A percentile compares a stretch with the other conserved stretches of the same genome.
These are phyloP conservation scores for Didymella segeticola DNA, from an alignment of 2,329 filamentous ascomycete species.

Conservation along the genomic window DNA sequence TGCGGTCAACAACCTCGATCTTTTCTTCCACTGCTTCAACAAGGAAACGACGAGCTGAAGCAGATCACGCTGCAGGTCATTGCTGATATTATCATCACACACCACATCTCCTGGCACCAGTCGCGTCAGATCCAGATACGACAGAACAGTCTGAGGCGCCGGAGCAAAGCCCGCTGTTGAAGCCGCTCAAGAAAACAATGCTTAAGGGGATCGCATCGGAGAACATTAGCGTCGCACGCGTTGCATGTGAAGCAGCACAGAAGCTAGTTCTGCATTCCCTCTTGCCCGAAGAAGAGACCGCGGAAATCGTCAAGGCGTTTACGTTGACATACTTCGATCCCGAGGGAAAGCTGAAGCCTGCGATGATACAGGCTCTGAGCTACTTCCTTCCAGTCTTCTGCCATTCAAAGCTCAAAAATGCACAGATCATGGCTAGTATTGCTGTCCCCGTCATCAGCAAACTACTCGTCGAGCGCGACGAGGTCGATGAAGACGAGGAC, in stretches of 20 bases:
- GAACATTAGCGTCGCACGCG: conserved; percentile 77
- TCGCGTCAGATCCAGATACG: conserved; percentile 44
- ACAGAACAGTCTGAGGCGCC: conserved; percentile 48
- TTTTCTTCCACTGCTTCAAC: conserved; percentile 95
- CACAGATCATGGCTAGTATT: conserved; percentile 78
- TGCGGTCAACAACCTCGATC: conserved; percentile 86
- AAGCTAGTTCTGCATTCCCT: conserved; percentile 88
- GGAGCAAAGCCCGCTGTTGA: conserved; percentile 51
- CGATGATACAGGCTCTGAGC: conserved; percentile 82
- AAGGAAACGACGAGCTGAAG: conserved; percentile 88
- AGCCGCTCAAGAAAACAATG: conserved; percentile 83
- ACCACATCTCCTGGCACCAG: conserved; percentile 79
- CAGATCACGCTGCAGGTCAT: conserved; percentile 90
- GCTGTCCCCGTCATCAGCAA: conserved; percentile 77
- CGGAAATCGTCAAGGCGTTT: conserved; percentile 80
- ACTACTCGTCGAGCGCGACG: conserved; percentile 64
- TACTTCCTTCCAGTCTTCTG: conserved; percentile 97
- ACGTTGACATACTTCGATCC: conserved; percentile 91
- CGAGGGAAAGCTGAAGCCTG: conserved; percentile 75
- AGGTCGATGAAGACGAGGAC: conserved; percentile 77
- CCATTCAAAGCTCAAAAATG: conserved; percentile 82
- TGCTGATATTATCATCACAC: conserved; percentile 89
- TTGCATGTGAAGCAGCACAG: conserved; percentile 79
- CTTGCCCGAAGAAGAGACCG: conserved; percentile 56
- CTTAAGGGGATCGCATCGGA: conserved; percentile 74